Evolutionary conservation across 257 asterid species (phyloP), one percentile per base, ranked within the genome.

Genomic region (Plantago elongata): DNA sequence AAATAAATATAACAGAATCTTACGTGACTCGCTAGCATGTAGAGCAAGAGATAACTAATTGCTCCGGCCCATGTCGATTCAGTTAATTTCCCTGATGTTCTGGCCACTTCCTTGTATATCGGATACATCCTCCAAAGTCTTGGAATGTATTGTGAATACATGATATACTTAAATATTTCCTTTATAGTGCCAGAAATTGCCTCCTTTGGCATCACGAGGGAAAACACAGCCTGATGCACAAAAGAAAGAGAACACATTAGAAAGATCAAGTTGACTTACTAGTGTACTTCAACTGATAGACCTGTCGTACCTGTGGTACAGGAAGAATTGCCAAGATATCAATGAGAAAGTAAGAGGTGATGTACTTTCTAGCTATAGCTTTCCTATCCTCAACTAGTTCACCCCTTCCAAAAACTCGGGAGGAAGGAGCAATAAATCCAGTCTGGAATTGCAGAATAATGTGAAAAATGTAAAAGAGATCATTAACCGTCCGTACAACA

Each of bases 61-160:
- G 99, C 99, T 75, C 99, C 99, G 72, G 94, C 96, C 97, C 97
- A 89, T 15, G 97, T 95, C 54, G 95, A 87, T 82, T 93, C 97
- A 71, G 97, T 97, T 74, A 93, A 89, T 71, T 89, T 94, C 67
- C 99, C 99, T 52, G 99, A 76, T n/a, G 99, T 93, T 69, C 99
- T 82, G 72, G 90, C 89, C 78, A 93, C 49, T 76, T 93, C 99
- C 13, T 96, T 85, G 16, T 86, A 81, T 60, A 93, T 79, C 7
- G 99, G 96, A 56, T 78, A 51, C 16, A 93, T 70, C 51, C 96
- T 80, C 42, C 74, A 72, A 57, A 87, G 76, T 73, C 99, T 83
- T 9, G 96, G 96, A 52, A 89, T 63, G 60, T 93, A 93, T 79
- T 93, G 99, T 72, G 87, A 78, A 77, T 87, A 76, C 71, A 93